Evolutionary conservation across 2,329 filamentous ascomycete species (phyloP).

Genomic region (Pseudogymnoascus sp.): DNA sequence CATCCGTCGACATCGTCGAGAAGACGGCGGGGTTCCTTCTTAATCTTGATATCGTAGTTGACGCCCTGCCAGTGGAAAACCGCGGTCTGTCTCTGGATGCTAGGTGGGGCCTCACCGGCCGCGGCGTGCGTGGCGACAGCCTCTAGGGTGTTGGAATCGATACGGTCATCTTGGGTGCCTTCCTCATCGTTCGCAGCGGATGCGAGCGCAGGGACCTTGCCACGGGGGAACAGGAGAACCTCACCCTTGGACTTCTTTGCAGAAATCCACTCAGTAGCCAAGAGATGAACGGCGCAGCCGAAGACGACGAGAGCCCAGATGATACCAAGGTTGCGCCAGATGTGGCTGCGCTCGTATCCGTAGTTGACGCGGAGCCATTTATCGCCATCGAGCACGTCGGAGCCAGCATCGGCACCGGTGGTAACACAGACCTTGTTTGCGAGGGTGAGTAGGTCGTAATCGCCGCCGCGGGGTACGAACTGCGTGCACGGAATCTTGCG

Average conservation of each 20-base stretch:
- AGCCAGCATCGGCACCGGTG: conserved; percentile 49
- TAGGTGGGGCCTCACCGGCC: conserved; percentile 50
- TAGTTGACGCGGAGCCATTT: conserved; percentile 47
- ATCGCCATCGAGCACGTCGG: conserved; percentile 46
- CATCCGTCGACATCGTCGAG: conserved; percentile 83
- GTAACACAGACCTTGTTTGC: conserved; percentile 42
- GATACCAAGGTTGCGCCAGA: conserved; percentile 66
- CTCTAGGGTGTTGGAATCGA: conserved; percentile 13
- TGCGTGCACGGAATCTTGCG: conserved; percentile 19
- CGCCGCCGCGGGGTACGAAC: conserved; percentile 20
- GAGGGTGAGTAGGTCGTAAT: conserved; percentile 15
- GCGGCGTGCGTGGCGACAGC: conserved; percentile 17
- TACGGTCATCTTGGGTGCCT: conserved; percentile 13
- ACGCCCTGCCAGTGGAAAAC: conserved; percentile 27
- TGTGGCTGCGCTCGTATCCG: conserved; percentile 48
- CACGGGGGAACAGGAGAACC: conserved; percentile 64
- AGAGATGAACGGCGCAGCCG: conserved; percentile 53
- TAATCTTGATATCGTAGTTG: conserved; percentile 62
- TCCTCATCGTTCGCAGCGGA: conserved; percentile 16
- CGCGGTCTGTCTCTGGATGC: conserved; percentile 27
- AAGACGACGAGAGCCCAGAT: conserved; percentile 56
- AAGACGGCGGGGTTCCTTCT: conserved; percentile 64
- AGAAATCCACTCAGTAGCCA: conserved; percentile 51
- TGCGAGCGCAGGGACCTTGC: conserved; percentile 38
- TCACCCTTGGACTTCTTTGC: conserved; percentile 70